Evolutionary conservation across 257 asterid species (phyloP), one percentile per base, ranked within the genome.

Genomic region (Penstemon newberryi): DNA sequence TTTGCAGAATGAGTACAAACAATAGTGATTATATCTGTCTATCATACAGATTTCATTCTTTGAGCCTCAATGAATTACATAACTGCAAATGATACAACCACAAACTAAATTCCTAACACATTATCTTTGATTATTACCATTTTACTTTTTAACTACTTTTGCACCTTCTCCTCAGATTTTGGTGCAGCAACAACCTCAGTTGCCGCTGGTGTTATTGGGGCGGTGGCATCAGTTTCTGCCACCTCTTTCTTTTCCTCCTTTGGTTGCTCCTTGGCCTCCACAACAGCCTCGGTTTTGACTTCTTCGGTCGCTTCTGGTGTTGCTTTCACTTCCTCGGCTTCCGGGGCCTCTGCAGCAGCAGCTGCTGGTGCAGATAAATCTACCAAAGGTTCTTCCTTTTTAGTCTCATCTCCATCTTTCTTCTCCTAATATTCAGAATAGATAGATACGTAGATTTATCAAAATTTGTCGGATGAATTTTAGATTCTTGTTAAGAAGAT

Each of bases 321-420:
- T 5, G 65, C 18, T 45, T 54, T 39, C 33, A 25, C 74, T 60
- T 77, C 85, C 71, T 79, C 86, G 9, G 55, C 66, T 67, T 85
- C 76, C 3, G 83, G 78, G 13, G 85, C 87, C 70, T 73, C 89
- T 11, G 47, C 33, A 41, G n/a, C 45, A 3, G 75, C 78, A 41
- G n/a, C 45, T 4, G 75, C 78, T 62, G 87, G 75, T 68, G 80
- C 85, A 12, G 85, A 62, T 5, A 78, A 66, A 69, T 85, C 90
- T 55, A 78, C 81, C 77, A 74, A 62, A 61, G 86, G 83, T 42
- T 74, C 84, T 67, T 79, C 82, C 36, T 71, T 71, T 56, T 60
- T 68, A 38, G 77, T 47, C 72, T 78, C 89, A 33, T 5, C 73
- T 74, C 58, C 87, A 46, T 68, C 78, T 56, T 70, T 77, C 60